Conservation (phyloP, 140 eudicot genomes). For the Anethum foeniculum region DNA sequence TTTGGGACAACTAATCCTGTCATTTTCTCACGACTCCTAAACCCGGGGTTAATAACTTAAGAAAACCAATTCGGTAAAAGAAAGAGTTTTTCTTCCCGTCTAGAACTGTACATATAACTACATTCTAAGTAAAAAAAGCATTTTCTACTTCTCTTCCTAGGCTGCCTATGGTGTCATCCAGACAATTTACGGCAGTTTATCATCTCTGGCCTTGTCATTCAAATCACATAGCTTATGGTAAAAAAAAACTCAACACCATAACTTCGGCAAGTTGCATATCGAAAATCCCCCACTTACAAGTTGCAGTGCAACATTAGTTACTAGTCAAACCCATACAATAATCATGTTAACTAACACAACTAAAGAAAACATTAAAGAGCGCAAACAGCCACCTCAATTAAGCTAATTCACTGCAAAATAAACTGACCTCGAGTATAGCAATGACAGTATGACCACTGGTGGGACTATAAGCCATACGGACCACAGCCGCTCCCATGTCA, state of each 20-base stretch:
- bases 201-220: conserved; percentile 23
- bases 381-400: neutral
- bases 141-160: neutral
- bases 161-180: neutral
- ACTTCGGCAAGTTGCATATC: conserved; percentile 29
- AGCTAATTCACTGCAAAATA: neutral
- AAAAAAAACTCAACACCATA: conserved; percentile 37
- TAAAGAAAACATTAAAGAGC: neutral
- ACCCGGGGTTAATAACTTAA: neutral
- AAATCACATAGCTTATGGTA: conserved; percentile 51
- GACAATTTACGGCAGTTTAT: conserved; percentile 14
- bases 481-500: conserved; percentile 88
- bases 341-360: neutral
- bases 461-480: conserved; percentile 89
- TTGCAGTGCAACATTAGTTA: neutral
- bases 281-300: conserved; percentile 39
- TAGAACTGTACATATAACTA: neutral
- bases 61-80: neutral
- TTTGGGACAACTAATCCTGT: neutral
- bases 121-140: neutral
- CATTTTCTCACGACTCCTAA: neutral
- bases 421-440: conserved; percentile 87
- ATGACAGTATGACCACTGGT: conserved; percentile 76
- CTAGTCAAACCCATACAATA: neutral
- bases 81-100: neutral